Evolutionary conservation across 2,329 filamentous ascomycete genomes (phyloP).

Genomic region (Plectosphaerella sp.): DNA sequence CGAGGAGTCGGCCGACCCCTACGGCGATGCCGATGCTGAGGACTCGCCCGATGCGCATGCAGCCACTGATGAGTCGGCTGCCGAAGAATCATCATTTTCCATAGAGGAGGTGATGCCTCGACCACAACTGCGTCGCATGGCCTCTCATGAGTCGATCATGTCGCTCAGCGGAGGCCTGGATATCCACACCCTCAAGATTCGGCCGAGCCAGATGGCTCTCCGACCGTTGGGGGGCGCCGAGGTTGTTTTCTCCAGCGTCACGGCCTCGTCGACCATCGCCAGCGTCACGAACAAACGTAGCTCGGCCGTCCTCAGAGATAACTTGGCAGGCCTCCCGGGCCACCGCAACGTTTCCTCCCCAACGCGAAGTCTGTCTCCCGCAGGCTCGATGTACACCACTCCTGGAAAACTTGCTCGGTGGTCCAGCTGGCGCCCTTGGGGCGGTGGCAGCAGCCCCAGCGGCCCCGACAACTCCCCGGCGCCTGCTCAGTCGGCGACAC

Average conservation of each 20-base stretch:
- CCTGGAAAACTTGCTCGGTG: conserved; percentile 33
- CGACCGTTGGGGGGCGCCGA: conserved; percentile 49
- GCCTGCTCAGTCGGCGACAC: neutral
- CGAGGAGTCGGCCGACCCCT: conserved; percentile 24
- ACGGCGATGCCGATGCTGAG: conserved; percentile 32
- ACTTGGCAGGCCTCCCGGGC: conserved; percentile 34
- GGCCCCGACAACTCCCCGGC: conserved; percentile 2
- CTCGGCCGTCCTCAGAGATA: conserved; percentile 55
- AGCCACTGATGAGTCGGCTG: conserved; percentile 28
- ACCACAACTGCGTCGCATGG: conserved; percentile 54
- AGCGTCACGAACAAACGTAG: conserved; percentile 41
- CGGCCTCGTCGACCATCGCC: conserved; percentile 54
- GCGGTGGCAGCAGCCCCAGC: conserved; percentile 11
- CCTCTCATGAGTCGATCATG: conserved; percentile 85
- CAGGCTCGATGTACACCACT: conserved; percentile 18
- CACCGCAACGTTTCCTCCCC: conserved; percentile 26
- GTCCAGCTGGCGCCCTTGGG: conserved; percentile 47
- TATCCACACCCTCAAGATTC: conserved; percentile 74
- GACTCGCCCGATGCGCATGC: conserved; percentile 18
- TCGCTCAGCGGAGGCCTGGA: conserved; percentile 85
- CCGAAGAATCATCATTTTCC: conserved; percentile 22
- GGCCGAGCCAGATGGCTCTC: conserved; percentile 70
- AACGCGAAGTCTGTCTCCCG: conserved; percentile 18
- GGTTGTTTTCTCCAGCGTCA: conserved; percentile 54
- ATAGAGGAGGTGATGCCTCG: conserved; percentile 31